These are phyloP conservation scores for Lichenothelia convexa DNA, from an alignment of 495 filamentous ascomycete species.

Conservation along the genomic window DNA sequence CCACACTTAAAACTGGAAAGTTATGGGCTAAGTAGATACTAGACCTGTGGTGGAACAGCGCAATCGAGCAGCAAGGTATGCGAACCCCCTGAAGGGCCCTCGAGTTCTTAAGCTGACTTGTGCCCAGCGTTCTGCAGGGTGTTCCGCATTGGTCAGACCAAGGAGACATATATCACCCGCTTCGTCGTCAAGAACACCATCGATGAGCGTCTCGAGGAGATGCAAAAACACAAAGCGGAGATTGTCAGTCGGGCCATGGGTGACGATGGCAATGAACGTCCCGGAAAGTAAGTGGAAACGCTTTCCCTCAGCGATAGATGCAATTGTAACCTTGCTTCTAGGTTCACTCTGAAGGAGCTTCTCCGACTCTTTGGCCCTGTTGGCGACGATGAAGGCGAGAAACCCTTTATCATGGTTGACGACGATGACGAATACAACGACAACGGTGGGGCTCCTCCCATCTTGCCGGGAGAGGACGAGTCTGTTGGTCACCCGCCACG, in stretches of 20 bases:
- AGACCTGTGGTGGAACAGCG: constrained; percentile 21
- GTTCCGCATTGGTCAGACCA: constrained; percentile 41
- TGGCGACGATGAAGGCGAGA: constrained; percentile 11
- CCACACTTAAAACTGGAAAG: too few species aligned
- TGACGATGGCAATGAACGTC: constrained; percentile 8
- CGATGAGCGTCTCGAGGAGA: constrained; percentile 31
- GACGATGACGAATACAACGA: constrained; percentile 4
- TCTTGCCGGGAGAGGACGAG: constrained; percentile 3
- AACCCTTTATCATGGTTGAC: constrained; percentile 18
- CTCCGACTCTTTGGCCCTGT: constrained; percentile 17
- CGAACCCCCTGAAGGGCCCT: background rate
- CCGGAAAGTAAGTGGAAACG: background rate
- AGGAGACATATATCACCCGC: constrained; percentile 33
- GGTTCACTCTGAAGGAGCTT: constrained; percentile 11
- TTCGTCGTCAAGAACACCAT: constrained; percentile 32
- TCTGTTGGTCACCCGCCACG: too few species aligned
- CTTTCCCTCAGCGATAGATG: background rate
- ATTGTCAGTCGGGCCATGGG: constrained; percentile 19
- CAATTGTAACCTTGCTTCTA: background rate
- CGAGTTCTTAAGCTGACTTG: background rate
- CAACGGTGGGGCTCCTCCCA: constrained; percentile 2
- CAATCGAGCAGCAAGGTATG: constrained; percentile 7
- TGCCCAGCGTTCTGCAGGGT: constrained; percentile 38
- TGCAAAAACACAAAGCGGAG: constrained; percentile 18
- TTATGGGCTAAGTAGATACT: too few species aligned